Conservation (phyloP, 768 basidiomycete genomes). For the Trametes sanguinea region DNA sequence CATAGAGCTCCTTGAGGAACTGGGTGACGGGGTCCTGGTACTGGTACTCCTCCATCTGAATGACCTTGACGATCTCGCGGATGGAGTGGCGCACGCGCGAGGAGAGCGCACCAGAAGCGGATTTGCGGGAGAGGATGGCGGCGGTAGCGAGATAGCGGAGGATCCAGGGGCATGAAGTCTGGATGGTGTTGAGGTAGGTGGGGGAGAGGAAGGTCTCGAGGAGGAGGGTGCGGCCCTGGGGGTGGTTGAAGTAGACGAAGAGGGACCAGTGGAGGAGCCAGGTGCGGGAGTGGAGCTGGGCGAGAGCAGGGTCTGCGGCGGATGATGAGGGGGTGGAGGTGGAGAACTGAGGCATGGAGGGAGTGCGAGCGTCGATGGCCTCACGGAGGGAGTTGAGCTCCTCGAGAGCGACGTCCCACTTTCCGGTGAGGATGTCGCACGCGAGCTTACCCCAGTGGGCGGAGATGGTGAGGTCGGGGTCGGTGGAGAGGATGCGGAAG, state of each 20-base stretch:
- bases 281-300: constrained; percentile 90
- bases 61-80: constrained; percentile 88
- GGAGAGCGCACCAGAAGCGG: constrained; percentile 58
- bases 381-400: constrained; percentile 96
- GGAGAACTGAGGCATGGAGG: constrained; percentile 44
- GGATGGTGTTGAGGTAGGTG: constrained; percentile 97
- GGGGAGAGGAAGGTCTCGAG: constrained; percentile 97
- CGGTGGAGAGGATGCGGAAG: constrained; percentile 96
- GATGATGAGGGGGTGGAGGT: constrained; percentile 35
- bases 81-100: constrained; percentile 86
- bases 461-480: constrained; percentile 89
- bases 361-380: constrained; percentile 77
- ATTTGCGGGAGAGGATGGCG: constrained; percentile 87
- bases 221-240: constrained; percentile 84
- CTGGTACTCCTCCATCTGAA: constrained; percentile 95
- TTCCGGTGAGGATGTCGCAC: constrained; percentile 91
- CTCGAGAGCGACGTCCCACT: constrained; percentile 93
- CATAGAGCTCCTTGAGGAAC: constrained; percentile 91
- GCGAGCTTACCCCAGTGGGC: constrained; percentile 99
- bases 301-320: constrained; percentile 63
- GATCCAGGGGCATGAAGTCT: constrained; percentile 93
- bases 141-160: constrained; percentile 93
- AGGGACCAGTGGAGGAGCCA: constrained; percentile 98
- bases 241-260: constrained; percentile 98
- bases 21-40: constrained; percentile 91